Evolutionary conservation across 352 stramenopile species (phyloP).

Genomic region (Globisporangium recalcitrans): DNA sequence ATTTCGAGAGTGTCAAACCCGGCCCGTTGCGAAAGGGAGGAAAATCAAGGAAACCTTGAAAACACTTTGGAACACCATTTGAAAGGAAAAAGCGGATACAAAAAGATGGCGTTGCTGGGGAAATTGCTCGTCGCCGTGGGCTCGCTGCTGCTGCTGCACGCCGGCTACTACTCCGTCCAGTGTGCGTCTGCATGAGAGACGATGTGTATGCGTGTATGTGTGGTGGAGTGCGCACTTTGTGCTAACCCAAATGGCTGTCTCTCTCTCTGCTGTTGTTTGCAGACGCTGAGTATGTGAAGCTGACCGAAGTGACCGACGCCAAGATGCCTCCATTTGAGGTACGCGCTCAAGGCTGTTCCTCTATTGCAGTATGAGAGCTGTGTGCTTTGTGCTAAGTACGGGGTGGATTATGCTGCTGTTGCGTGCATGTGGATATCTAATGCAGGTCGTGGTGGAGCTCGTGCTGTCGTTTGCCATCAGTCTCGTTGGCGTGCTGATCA

Average conservation of each 20-base stretch:
- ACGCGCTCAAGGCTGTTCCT: slow-evolving; percentile 3
- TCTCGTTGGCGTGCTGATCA: slow-evolving; percentile 62
- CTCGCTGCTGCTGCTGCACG: slow-evolving; percentile 63
- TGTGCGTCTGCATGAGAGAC: slow-evolving; percentile 31
- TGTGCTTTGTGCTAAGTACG: background rate
- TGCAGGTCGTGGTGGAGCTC: slow-evolving; percentile 66
- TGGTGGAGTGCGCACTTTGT: too few species aligned
- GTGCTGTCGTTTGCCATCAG: slow-evolving; percentile 61
- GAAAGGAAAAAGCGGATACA: background rate
- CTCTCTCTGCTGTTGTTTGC: background rate
- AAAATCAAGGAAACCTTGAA: too few species aligned
- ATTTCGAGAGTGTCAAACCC: too few species aligned
- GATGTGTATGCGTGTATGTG: background rate
- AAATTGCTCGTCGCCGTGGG: slow-evolving; percentile 68
- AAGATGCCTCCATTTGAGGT: slow-evolving; percentile 64
- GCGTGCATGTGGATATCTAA: background rate
- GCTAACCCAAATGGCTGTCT: background rate
- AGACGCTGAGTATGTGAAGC: slow-evolving; percentile 76
- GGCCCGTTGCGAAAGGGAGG: too few species aligned
- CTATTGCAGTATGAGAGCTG: background rate
- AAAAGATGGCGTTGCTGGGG: slow-evolving; percentile 46
- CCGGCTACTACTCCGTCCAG: slow-evolving; percentile 77
- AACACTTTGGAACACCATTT: background rate
- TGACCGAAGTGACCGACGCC: slow-evolving; percentile 66
- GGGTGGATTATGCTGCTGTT: too few species aligned